These are phyloP conservation scores for Amanita molliuscula DNA, from an alignment of 768 basidiomycete species.

Conservation along the genomic window DNA sequence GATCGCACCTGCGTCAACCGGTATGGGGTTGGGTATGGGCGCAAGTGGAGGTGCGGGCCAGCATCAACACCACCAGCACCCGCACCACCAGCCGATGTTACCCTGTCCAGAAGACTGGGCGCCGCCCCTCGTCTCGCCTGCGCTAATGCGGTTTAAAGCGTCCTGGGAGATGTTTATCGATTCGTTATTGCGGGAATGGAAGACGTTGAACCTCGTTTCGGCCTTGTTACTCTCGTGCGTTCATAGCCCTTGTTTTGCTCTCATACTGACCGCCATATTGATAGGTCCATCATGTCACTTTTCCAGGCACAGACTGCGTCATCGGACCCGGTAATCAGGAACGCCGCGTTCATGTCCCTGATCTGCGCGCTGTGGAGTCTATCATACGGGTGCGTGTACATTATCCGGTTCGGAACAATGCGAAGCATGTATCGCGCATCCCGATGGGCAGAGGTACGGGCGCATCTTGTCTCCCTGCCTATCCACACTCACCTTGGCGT, in stretches of 20 bases:
- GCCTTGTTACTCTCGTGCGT: constrained; percentile 3
- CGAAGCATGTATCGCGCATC: constrained; percentile 1
- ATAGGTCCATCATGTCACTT: too few species aligned
- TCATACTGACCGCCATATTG: neutral
- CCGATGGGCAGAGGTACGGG: neutral
- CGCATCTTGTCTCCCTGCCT: too few species aligned
- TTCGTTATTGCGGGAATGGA: constrained; percentile 3
- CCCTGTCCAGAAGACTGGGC: constrained; percentile 49
- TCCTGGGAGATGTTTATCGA: constrained; percentile 5
- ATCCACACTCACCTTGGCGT: too few species aligned
- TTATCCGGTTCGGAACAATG: constrained; percentile 3
- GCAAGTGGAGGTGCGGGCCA: too few species aligned
- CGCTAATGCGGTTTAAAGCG: constrained; percentile 13
- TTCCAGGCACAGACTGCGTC: neutral
- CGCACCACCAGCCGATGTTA: constrained; percentile 13
- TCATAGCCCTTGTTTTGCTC: neutral
- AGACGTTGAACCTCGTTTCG: constrained; percentile 3
- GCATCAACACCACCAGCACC: neutral
- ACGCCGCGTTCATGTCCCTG: constrained; percentile 5
- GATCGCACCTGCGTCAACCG: constrained; percentile 4
- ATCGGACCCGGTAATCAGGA: neutral
- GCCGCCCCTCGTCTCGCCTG: constrained; percentile 44
- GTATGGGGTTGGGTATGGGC: neutral
- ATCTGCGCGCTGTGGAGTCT: constrained; percentile 5
- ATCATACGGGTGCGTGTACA: constrained; percentile 2